Evolutionary conservation across 73 alveolate species (phyloP).

Genomic region (Paramecium sonneborni): DNA sequence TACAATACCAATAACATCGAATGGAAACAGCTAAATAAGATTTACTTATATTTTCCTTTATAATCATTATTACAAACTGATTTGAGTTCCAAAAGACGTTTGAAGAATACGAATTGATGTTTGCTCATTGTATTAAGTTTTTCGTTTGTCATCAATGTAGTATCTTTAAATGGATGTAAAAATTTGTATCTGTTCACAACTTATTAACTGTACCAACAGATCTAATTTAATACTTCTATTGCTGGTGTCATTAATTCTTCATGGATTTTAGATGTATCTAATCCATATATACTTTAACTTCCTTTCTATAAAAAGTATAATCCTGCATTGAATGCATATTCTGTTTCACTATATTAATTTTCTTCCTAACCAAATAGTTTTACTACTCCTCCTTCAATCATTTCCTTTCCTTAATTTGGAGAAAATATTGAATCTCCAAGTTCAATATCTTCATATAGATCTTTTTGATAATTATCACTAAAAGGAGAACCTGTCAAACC

Average conservation of each 20-base stretch:
- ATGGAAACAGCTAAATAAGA: background rate
- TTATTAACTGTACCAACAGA: background rate
- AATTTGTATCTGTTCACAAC: background rate
- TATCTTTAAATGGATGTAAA: background rate
- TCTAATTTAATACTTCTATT: background rate
- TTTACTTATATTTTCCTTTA: background rate
- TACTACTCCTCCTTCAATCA: background rate
- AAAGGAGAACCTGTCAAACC: background rate
- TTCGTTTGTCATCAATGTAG: background rate
- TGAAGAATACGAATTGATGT: background rate
- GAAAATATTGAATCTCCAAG: background rate
- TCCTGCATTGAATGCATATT: background rate
- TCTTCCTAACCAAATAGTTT: background rate
- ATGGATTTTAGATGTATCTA: background rate
- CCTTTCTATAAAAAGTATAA: background rate
- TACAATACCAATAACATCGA: background rate
- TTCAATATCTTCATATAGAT: background rate
- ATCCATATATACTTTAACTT: background rate
- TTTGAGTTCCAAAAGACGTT: background rate
- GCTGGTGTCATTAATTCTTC: conserved; percentile 6
- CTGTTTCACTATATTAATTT: background rate
- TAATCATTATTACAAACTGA: background rate
- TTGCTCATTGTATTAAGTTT: background rate
- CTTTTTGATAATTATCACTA: background rate
- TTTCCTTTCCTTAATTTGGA: background rate